phyloP scores from a whole-genome alignment of 2,329 filamentous ascomycete genomes.

The Ascochyta viciae-villosae region DNA sequence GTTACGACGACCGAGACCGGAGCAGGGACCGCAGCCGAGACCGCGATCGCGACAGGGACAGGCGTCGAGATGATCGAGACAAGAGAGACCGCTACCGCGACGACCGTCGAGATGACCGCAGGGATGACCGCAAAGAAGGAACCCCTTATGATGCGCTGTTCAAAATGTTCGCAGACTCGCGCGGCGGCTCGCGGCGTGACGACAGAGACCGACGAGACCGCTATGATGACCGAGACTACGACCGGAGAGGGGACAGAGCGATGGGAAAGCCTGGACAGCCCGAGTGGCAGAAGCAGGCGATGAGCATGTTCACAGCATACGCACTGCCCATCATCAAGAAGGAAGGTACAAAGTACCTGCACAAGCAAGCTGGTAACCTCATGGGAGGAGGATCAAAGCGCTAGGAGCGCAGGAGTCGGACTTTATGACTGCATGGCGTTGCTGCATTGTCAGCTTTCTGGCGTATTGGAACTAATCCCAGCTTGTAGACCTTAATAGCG shows the following conservation, averaged over 20 bases:
- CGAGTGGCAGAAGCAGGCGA: slow-evolving; percentile 42
- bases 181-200: slow-evolving; percentile 25
- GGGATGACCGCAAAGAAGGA: slow-evolving; percentile 23
- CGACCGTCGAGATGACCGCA: slow-evolving; percentile 14
- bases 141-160: slow-evolving; percentile 17
- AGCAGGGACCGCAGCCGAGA: slow-evolving; percentile 15
- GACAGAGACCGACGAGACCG: slow-evolving; percentile 24
- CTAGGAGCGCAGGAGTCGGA: slow-evolving; percentile 9
- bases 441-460: not conserved
- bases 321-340: slow-evolving; percentile 44
- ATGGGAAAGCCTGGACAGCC: slow-evolving; percentile 25
- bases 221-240: slow-evolving; percentile 27
- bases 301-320: slow-evolving; percentile 43
- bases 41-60: slow-evolving; percentile 12
- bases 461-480: not conserved
- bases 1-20: slow-evolving; percentile 21
- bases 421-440: slow-evolving; percentile 14
- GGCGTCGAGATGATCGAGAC: slow-evolving; percentile 22
- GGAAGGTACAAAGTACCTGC: slow-evolving; percentile 41
- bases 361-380: slow-evolving; percentile 37
- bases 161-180: slow-evolving; percentile 15
- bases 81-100: slow-evolving; percentile 16
- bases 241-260: slow-evolving; percentile 21
- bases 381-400: slow-evolving; percentile 14
- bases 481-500: too few relatives aligned